These are phyloP conservation scores for Citeromyces nyonsensis DNA, from an alignment of 805 yeast genomes.

Conservation along the genomic window DNA sequence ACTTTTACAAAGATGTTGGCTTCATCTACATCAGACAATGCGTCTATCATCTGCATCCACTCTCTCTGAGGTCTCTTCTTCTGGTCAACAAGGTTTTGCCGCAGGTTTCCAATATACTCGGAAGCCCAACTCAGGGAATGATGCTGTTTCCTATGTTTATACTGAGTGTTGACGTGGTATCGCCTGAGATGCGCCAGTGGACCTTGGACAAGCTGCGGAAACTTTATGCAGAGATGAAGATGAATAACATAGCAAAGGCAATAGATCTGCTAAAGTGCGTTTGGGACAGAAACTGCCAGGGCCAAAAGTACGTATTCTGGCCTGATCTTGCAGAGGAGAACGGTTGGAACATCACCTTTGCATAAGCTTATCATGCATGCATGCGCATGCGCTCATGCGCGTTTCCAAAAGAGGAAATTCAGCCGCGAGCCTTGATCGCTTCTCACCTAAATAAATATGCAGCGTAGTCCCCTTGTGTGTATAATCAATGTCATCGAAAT, in stretches of 20 bases:
- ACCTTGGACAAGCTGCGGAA: background rate
- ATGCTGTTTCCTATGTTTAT: slow-evolving; percentile 1
- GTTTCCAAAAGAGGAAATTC: too few relatives aligned
- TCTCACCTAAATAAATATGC: too few relatives aligned
- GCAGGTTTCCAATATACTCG: background rate
- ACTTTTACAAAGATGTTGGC: background rate
- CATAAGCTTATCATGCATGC: too few relatives aligned
- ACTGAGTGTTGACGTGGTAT: background rate
- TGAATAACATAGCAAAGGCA: slow-evolving; percentile 1
- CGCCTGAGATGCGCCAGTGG: slow-evolving; percentile 1
- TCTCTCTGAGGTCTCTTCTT: background rate
- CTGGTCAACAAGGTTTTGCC: slow-evolving; percentile 1
- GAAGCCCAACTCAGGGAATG: background rate
- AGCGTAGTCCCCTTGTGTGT: too few relatives aligned
- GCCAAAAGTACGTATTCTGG: slow-evolving; percentile 1
- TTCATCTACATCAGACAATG: slow-evolving; percentile 1
- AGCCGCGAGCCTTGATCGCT: too few relatives aligned
- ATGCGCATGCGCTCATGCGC: too few relatives aligned
- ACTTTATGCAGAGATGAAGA: background rate
- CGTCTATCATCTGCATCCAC: slow-evolving; percentile 1
- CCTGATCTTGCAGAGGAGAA: slow-evolving; percentile 1
- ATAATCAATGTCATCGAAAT: too few relatives aligned
- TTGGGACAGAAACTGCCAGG: background rate
- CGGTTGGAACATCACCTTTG: background rate
- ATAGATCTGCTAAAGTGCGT: background rate